phyloP scores from a whole-genome alignment of 2,329 filamentous ascomycete genomes.

The Aspergillus sp. region DNA sequence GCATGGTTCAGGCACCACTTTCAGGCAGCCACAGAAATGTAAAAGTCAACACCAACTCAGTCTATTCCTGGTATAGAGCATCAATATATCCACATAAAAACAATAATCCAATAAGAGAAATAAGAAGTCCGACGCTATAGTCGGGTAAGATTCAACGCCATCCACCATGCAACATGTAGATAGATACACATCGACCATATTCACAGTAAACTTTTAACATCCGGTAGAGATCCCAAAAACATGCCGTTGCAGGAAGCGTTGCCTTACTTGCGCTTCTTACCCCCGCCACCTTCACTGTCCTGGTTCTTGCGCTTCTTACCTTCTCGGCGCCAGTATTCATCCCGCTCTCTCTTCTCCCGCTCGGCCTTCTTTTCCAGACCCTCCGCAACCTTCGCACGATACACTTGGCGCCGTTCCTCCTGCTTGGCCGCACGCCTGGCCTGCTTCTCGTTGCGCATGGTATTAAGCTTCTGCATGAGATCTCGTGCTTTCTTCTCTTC shows the following conservation, averaged over 20 bases:
- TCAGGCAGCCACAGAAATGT: not conserved
- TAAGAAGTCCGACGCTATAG: conserved; percentile 4
- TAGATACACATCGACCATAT: conserved; percentile 22
- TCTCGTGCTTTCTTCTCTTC: conserved; percentile 89
- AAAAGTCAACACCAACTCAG: not conserved
- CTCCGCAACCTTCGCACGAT: conserved; percentile 80
- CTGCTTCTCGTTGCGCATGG: conserved; percentile 84
- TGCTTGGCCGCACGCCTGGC: conserved; percentile 82
- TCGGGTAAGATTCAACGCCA: conserved; percentile 24
- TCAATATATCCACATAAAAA: not conserved
- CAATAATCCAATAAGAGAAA: not conserved
- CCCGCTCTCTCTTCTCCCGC: conserved; percentile 85
- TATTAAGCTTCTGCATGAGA: conserved; percentile 89
- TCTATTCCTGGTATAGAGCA: conserved; percentile 15
- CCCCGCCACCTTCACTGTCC: conserved; percentile 53
- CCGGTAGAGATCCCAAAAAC: conserved; percentile 29
- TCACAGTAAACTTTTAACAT: conserved; percentile 20
- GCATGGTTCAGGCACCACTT: not conserved
- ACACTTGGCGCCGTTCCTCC: conserved; percentile 78
- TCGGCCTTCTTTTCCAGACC: conserved; percentile 81
- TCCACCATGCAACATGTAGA: conserved; percentile 25
- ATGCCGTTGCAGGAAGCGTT: conserved; percentile 12
- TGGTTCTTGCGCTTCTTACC: conserved; percentile 72
- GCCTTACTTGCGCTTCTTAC: conserved; percentile 47
- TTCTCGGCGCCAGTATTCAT: conserved; percentile 91